These are phyloP conservation scores for Leccinum aurantiacum DNA, from an alignment of 768 basidiomycete genomes.

Conservation along the genomic window DNA sequence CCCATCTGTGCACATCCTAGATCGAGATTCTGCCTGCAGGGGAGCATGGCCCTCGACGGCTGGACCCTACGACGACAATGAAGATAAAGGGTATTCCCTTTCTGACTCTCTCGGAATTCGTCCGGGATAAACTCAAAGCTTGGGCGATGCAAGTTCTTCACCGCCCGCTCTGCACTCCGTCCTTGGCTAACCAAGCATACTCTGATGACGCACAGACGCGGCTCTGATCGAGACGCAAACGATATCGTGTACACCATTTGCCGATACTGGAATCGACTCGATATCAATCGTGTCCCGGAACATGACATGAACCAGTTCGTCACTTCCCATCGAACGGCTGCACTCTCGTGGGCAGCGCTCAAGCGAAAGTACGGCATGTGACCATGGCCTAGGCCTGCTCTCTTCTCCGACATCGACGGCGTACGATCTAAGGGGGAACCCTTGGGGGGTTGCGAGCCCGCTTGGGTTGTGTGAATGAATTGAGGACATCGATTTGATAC, in stretches of 20 bases:
- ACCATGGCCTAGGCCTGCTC: slow-evolving; percentile 5
- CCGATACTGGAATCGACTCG: slow-evolving; percentile 78
- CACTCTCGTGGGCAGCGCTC: slow-evolving; percentile 71
- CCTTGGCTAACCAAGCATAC: slow-evolving; percentile 14
- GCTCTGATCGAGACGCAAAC: slow-evolving; percentile 69
- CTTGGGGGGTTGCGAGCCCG: neutral
- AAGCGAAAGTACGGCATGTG: slow-evolving; percentile 71
- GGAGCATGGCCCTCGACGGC: slow-evolving; percentile 74
- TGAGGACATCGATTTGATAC: slow-evolving; percentile 27
- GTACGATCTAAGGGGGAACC: neutral
- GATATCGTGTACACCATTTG: slow-evolving; percentile 72
- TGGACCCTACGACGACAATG: slow-evolving; percentile 69
- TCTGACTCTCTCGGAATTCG: slow-evolving; percentile 81
- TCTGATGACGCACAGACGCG: slow-evolving; percentile 48
- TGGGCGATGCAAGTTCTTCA: slow-evolving; percentile 71
- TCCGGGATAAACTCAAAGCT: slow-evolving; percentile 79
- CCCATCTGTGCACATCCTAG: slow-evolving; percentile 36
- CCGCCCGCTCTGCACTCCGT: slow-evolving; percentile 2
- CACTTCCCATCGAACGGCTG: slow-evolving; percentile 53
- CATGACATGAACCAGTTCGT: slow-evolving; percentile 83
- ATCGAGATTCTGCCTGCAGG: slow-evolving; percentile 84
- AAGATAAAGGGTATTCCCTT: slow-evolving; percentile 72
- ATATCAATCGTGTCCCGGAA: slow-evolving; percentile 84
- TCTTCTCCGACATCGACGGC: slow-evolving; percentile 4
- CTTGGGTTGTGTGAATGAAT: slow-evolving; percentile 2